Conservation (phyloP, 163 green algal species). For the Chlamydomonas reinhardtii region DNA sequence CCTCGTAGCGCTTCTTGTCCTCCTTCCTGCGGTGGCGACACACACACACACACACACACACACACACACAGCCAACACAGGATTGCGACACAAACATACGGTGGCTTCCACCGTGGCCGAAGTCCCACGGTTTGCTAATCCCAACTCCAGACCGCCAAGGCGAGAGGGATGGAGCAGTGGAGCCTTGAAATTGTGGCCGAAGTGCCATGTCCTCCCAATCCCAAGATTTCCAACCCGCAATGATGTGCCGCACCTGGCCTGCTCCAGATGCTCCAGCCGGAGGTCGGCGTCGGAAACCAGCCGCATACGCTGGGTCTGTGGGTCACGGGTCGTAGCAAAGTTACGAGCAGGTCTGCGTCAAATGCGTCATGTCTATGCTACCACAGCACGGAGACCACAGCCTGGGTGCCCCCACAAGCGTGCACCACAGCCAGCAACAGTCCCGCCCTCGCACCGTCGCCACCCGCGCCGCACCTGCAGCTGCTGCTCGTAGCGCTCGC, state of each 20-base stretch:
- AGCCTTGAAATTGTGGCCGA: not conserved
- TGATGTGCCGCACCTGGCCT: conserved; percentile 56
- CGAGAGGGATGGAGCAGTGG: too few relatives aligned
- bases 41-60: too few relatives aligned
- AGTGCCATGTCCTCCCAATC: not conserved
- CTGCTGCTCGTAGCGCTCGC: conserved; percentile 54
- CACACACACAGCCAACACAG: not conserved
- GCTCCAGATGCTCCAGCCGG: conserved; percentile 74
- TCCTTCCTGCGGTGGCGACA: conserved; percentile 45
- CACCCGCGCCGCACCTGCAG: conserved; percentile 15
- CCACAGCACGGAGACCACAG: too few relatives aligned
- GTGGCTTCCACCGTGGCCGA: too few relatives aligned
- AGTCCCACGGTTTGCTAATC: too few relatives aligned
- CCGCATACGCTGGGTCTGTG: conserved; percentile 71
- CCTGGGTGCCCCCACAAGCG: too few relatives aligned
- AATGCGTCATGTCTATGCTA: too few relatives aligned
- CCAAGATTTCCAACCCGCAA: not conserved
- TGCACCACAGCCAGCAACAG: too few relatives aligned
- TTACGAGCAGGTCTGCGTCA: too few relatives aligned
- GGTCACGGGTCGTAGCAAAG: not conserved
- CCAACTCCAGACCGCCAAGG: too few relatives aligned
- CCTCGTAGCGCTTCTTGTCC: conserved; percentile 69
- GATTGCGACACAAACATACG: too few relatives aligned
- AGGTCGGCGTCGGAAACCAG: conserved; percentile 72
- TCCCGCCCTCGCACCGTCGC: too few relatives aligned